These are phyloP conservation scores for Nitzschia sp. DNA, from an alignment of 108 stramenopile genomes.

Conservation along the genomic window DNA sequence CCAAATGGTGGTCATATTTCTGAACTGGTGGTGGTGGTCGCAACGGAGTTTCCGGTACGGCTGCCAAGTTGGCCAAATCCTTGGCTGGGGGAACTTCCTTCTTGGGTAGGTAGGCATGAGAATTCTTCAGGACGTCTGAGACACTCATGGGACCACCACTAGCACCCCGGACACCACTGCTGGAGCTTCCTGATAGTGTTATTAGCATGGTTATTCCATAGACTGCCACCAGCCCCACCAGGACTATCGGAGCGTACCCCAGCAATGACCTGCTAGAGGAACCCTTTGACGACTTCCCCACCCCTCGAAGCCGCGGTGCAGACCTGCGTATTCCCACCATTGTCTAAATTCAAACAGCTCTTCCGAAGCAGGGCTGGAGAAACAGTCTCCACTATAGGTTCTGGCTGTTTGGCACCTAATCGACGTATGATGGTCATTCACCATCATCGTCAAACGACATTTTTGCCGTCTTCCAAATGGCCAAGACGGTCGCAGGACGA, in stretches of 20 bases:
- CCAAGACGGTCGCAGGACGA: no score
- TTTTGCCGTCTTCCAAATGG: no score
- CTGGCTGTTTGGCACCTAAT: no score
- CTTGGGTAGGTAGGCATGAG: background rate
- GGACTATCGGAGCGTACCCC: no score
- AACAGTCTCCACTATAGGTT: no score
- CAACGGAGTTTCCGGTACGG: background rate
- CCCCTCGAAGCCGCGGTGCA: background rate
- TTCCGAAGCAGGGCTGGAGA: no score
- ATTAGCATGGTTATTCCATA: background rate
- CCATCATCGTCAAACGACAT: no score
- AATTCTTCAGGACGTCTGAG: background rate
- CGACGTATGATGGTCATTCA: no score
- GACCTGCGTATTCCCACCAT: background rate
- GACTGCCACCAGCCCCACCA: background rate
- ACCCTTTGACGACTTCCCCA: background rate
- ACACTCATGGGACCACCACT: background rate
- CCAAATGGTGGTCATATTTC: background rate
- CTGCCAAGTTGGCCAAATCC: conserved; percentile 1
- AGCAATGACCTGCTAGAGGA: no score
- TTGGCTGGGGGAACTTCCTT: background rate
- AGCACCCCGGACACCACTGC: no score
- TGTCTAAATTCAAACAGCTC: no score
- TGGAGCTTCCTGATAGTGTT: no score
- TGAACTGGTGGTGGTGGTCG: background rate